Evolutionary conservation across 2,329 filamentous ascomycete species (phyloP), one percentile per base, ranked within the genome.

Genomic region (Trichophaea hybrida): DNA sequence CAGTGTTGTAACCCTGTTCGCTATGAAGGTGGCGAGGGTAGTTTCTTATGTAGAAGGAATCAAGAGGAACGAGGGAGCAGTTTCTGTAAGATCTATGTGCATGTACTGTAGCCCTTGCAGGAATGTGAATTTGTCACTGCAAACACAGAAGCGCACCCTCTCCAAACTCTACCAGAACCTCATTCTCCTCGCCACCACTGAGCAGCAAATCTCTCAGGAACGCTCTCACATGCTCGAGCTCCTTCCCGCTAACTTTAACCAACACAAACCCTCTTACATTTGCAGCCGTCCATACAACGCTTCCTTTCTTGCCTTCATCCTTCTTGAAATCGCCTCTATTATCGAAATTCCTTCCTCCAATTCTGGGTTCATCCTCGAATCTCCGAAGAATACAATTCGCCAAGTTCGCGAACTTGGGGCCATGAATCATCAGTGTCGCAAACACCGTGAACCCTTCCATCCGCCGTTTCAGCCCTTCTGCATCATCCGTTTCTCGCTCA

Each of bases 201-300:
- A 7, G 34, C 37, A 65, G 53, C 80, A 96, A 86, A 5, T 77
- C 77, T 7, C 82, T 81, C 60, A 97, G 77, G 88, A 90, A 97
- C 51, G 79, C 74, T 65, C 86, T 81, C 3, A 84, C 89, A 32
- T 84, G 85, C 71, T 97, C 89, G 31, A 95, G 84, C 49, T 84
- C 84, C 58, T 77, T 78, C 1, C 90, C 87, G 1, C 87, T 88
- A 71, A 97, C 94, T 71, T 97, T 97, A 66, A 97, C 85, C 32
- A 96, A 78, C 2, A 93, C 84, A 69, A 91, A 95, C 3, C 88
- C 85, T 57, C 89, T 79, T 37, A 94, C 82, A 32, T 78, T 79
- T 12, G 89, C 86, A 10, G 86, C 87, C 32, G 88, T 90, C 88
- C 89, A 95, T 2, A 91, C 75, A 2, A 94, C 72, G 13, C 79